These are phyloP conservation scores for Colletotrichum chrysophilum DNA, from an alignment of 2,329 filamentous ascomycete species.

Conservation along the genomic window DNA sequence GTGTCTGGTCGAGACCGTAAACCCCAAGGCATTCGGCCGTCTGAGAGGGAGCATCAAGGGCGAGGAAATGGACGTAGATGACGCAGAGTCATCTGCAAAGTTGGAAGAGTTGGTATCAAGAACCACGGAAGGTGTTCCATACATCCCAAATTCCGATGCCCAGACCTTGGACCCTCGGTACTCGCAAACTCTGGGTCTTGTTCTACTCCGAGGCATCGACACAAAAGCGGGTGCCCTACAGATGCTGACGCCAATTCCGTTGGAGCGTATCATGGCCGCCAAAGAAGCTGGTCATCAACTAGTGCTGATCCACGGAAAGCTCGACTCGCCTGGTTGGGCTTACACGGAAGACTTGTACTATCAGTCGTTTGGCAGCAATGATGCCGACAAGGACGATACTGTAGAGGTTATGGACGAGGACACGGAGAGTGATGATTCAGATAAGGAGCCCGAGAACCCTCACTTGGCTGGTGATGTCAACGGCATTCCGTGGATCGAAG, in stretches of 20 bases:
- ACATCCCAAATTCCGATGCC: constrained; percentile 61
- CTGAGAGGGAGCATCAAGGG: constrained; percentile 20
- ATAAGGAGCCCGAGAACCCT: constrained; percentile 31
- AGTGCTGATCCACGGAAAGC: constrained; percentile 70
- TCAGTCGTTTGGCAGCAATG: constrained; percentile 28
- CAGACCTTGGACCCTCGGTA: constrained; percentile 63
- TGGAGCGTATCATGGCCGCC: constrained; percentile 42
- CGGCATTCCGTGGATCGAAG: constrained; percentile 64
- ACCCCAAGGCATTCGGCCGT: constrained; percentile 51
- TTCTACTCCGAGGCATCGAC: constrained; percentile 75
- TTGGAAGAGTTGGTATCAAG: constrained; percentile 37
- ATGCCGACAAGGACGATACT: constrained; percentile 30
- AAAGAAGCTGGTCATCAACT: constrained; percentile 51
- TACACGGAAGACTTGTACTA: constrained; percentile 68
- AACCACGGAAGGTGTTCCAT: constrained; percentile 63
- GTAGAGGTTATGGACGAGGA: constrained; percentile 40
- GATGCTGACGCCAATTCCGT: constrained; percentile 65
- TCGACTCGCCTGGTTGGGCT: constrained; percentile 73
- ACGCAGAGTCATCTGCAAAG: background rate
- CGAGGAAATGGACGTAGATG: constrained; percentile 23
- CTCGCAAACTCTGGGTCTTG: constrained; percentile 67
- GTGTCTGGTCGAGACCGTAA: constrained; percentile 68
- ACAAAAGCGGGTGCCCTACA: constrained; percentile 58
- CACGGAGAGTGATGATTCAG: constrained; percentile 36
- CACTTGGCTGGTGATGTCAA: constrained; percentile 27